These are phyloP conservation scores for Calonectria pseudoturangicola DNA, from an alignment of 2,329 filamentous ascomycete genomes.

Conservation along the genomic window DNA sequence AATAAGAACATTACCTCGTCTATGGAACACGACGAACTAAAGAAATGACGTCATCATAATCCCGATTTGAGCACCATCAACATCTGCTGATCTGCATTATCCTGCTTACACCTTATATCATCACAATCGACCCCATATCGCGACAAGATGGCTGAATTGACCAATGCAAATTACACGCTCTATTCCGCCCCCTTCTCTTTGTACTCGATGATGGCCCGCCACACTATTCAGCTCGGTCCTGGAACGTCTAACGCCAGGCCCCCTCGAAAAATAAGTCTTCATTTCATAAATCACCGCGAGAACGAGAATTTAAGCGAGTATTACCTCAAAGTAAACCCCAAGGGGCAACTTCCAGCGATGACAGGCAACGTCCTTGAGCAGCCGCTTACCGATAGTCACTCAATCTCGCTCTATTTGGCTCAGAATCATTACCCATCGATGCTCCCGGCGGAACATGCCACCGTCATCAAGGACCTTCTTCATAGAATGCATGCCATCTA, in stretches of 20 bases:
- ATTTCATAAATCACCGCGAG: neutral
- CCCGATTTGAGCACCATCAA: too few species aligned
- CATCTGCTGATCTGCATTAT: too few species aligned
- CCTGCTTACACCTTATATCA: too few species aligned
- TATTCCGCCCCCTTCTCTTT: slow-evolving; percentile 2
- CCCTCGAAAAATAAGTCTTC: neutral
- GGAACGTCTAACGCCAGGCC: neutral
- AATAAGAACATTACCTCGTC: too few species aligned
- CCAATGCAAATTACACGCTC: neutral
- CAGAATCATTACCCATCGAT: neutral
- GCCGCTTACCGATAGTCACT: neutral
- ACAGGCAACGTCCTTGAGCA: neutral
- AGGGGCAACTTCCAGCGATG: slow-evolving; percentile 2
- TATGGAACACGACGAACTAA: too few species aligned
- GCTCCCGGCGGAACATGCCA: neutral
- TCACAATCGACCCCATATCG: too few species aligned
- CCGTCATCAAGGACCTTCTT: neutral
- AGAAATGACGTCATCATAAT: too few species aligned
- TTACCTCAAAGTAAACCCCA: neutral
- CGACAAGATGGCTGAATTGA: neutral
- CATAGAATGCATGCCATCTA: neutral
- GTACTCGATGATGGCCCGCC: slow-evolving; percentile 2
- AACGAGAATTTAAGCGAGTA: neutral
- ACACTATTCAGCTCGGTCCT: neutral
- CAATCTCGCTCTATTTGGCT: slow-evolving; percentile 4